Conservation (phyloP, 192 early-diverging fungal species). For the Podila verticillata region DNA sequence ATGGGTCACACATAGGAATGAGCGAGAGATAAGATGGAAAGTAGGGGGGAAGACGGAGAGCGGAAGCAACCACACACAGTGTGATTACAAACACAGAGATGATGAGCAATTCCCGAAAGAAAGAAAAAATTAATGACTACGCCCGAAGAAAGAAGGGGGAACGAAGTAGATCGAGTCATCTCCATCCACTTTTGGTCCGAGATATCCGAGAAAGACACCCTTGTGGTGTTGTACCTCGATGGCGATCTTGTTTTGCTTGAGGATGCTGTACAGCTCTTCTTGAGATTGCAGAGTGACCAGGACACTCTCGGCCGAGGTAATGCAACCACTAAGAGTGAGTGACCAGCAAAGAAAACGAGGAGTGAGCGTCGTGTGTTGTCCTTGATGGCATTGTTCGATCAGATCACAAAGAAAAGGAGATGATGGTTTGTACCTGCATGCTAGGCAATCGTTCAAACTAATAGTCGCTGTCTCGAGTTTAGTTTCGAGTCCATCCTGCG, state of each 20-base stretch:
- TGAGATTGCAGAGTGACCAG: slow-evolving; percentile 93
- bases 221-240: slow-evolving; percentile 26
- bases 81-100: too few species aligned
- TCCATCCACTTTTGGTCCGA: neutral
- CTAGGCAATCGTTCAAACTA: slow-evolving; percentile 95
- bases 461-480: slow-evolving; percentile 89
- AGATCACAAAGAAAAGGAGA: neutral
- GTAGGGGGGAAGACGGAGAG: too few species aligned
- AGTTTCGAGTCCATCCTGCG: slow-evolving; percentile 82
- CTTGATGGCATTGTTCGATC: neutral
- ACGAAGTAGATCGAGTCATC: too few species aligned
- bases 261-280: slow-evolving; percentile 80
- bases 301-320: slow-evolving; percentile 97
- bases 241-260: slow-evolving; percentile 66
- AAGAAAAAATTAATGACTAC: neutral
- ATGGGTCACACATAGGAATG: neutral
- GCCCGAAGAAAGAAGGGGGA: too few species aligned
- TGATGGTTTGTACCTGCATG: slow-evolving; percentile 83
- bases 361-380: neutral
- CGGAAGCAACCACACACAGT: too few species aligned
- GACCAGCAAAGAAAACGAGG: neutral
- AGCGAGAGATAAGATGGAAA: neutral
- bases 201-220: neutral
- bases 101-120: slow-evolving; percentile 5
- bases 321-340: slow-evolving; percentile 80